phyloP scores from a whole-genome alignment of 352 stramenopile species.

The Pythium aphanidermatum region DNA sequence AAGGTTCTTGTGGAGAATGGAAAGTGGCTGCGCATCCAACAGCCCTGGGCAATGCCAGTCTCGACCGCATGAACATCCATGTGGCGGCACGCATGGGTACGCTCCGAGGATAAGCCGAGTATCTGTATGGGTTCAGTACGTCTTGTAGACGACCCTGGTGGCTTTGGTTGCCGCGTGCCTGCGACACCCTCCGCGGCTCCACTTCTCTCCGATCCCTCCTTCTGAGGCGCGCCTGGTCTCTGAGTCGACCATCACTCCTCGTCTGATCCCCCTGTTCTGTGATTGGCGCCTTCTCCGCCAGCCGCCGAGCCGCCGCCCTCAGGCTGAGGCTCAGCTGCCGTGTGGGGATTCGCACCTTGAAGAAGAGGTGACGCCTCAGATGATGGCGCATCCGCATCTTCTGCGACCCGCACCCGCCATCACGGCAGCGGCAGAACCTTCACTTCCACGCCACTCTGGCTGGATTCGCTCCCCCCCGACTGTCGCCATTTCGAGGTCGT shows the following conservation, averaged over 20 bases:
- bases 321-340: too few species aligned
- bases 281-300: conserved; percentile 7
- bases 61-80: too few species aligned
- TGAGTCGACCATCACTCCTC: conserved; percentile 8
- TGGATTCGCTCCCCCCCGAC: too few species aligned
- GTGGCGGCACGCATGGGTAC: too few species aligned
- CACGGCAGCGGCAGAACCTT: too few species aligned
- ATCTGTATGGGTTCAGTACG: too few species aligned
- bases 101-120: too few species aligned
- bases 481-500: too few species aligned
- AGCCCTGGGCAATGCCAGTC: neutral
- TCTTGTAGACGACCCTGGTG: too few species aligned
- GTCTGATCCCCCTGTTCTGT: conserved; percentile 4
- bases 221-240: neutral
- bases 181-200: neutral
- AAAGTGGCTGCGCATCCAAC: neutral
- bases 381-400: neutral
- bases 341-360: too few species aligned
- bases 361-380: neutral
- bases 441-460: too few species aligned
- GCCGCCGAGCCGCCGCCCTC: too few species aligned
- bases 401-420: conserved; percentile 2
- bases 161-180: neutral
- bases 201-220: neutral
- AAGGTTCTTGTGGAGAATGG: conserved; percentile 10